A percentile compares a stretch with the other conserved stretches of the same genome.
Evolutionary conservation across 768 basidiomycete genomes (phyloP).

Genomic region (Astraeus odoratus): DNA sequence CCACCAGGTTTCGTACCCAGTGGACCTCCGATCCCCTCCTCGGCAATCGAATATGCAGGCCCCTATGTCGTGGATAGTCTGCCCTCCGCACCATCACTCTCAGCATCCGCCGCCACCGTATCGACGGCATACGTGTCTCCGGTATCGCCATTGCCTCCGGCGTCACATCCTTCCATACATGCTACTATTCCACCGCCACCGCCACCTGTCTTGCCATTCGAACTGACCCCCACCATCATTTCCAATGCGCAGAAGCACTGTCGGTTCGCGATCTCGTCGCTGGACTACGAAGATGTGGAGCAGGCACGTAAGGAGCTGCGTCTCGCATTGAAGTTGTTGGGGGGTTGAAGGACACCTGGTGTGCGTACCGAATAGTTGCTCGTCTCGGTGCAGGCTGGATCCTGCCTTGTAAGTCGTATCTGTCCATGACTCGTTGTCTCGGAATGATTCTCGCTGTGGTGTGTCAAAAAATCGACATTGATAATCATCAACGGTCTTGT

Average conservation of each 20-base stretch:
- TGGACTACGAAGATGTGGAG: constrained; percentile 91
- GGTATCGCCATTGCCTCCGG: neutral
- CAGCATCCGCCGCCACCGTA: constrained; percentile 8
- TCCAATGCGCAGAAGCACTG: constrained; percentile 86
- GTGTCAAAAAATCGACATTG: too few relatives aligned
- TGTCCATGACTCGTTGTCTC: neutral
- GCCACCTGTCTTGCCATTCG: constrained; percentile 23
- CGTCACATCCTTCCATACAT: neutral
- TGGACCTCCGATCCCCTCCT: constrained; percentile 14
- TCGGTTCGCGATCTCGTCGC: constrained; percentile 85
- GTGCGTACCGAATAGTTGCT: too few relatives aligned
- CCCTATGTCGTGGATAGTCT: constrained; percentile 2
- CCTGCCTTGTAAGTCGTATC: neutral
- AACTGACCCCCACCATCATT: constrained; percentile 60
- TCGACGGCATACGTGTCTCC: constrained; percentile 8
- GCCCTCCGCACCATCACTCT: constrained; percentile 14
- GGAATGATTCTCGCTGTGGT: too few relatives aligned
- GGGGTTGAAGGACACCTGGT: constrained; percentile 30
- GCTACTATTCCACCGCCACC: constrained; percentile 11
- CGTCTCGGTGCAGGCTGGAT: neutral
- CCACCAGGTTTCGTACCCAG: constrained; percentile 27
- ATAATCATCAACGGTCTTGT: too few relatives aligned
- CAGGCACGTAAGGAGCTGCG: constrained; percentile 81
- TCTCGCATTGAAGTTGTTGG: constrained; percentile 63
- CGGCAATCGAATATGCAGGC: constrained; percentile 10